Evolutionary conservation across 2,329 filamentous ascomycete species (phyloP).

Genomic region (Penicillium capsulatum): DNA sequence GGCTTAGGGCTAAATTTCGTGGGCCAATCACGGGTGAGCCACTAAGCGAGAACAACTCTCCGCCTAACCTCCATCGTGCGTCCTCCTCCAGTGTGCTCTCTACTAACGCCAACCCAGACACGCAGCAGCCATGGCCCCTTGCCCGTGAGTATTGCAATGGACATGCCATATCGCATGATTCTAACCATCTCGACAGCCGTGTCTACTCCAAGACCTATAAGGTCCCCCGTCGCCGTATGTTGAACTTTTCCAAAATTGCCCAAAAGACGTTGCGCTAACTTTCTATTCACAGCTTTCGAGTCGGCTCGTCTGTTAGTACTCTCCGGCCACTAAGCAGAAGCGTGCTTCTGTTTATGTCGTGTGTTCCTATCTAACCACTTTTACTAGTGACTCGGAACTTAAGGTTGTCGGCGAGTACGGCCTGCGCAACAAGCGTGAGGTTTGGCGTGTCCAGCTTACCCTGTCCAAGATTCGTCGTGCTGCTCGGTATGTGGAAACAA

Average conservation of each 20-base stretch:
- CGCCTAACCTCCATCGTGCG: background rate
- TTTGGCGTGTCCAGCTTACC: conserved; percentile 99
- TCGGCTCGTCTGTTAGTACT: conserved; percentile 98
- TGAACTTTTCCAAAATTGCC: conserved; percentile 15
- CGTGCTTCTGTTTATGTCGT: conserved; percentile 97
- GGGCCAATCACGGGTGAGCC: too few relatives aligned
- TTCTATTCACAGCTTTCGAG: conserved; percentile 73
- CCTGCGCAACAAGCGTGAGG: conserved; percentile 99
- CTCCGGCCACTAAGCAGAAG: conserved; percentile 94
- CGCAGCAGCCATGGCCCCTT: conserved; percentile 42
- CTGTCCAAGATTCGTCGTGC: conserved; percentile 99
- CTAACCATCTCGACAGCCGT: conserved; percentile 44
- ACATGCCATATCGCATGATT: conserved; percentile 34
- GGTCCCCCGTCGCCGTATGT: conserved; percentile 81
- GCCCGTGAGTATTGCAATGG: conserved; percentile 39
- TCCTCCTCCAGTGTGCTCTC: conserved; percentile 23
- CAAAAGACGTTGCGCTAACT: conserved; percentile 34
- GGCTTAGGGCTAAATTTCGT: too few relatives aligned
- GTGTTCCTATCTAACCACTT: conserved; percentile 69
- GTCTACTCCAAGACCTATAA: conserved; percentile 99
- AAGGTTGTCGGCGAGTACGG: conserved; percentile 99
- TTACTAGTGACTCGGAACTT: conserved; percentile 89
- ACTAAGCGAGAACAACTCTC: too few relatives aligned
- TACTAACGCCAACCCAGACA: conserved; percentile 37
- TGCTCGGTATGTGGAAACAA: conserved; percentile 70